Conservation (phyloP, 768 basidiomycete species). For the Leccinum subgranulosum region DNA sequence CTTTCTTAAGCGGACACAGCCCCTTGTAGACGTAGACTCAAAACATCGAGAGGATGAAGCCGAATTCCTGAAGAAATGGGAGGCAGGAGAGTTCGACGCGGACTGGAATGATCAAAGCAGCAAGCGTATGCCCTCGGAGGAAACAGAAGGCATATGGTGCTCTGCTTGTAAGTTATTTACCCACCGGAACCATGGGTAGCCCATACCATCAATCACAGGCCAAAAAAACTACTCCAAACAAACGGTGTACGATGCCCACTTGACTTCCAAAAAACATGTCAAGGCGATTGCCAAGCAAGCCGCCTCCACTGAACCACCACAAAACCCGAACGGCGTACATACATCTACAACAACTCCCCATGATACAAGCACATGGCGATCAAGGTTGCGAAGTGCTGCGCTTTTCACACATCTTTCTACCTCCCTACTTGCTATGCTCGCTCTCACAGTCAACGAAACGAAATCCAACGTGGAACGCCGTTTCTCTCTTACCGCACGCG, state of each 20-base stretch:
- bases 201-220: constrained; percentile 45
- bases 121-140: constrained; percentile 41
- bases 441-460: constrained; percentile 76
- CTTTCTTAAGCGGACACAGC: constrained; percentile 81
- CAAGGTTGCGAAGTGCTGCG: constrained; percentile 63
- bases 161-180: constrained; percentile 67
- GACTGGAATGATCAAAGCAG: constrained; percentile 59
- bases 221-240: constrained; percentile 96
- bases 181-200: background rate
- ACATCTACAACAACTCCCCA: constrained; percentile 34
- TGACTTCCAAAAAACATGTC: constrained; percentile 93
- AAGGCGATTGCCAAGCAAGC: constrained; percentile 84
- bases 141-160: constrained; percentile 84
- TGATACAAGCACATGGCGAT: constrained; percentile 29
- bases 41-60: constrained; percentile 60
- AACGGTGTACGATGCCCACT: constrained; percentile 95
- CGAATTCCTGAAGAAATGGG: constrained; percentile 82
- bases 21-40: constrained; percentile 71
- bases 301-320: constrained; percentile 31
- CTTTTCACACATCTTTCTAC: constrained; percentile 68
- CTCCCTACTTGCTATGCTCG: constrained; percentile 61
- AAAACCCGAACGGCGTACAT: constrained; percentile 34
- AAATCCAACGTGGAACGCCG: constrained; percentile 95
- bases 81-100: constrained; percentile 63
- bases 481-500: constrained; percentile 94